phyloP scores from a whole-genome alignment of 495 filamentous ascomycete species.

The Copromyces sp. region DNA sequence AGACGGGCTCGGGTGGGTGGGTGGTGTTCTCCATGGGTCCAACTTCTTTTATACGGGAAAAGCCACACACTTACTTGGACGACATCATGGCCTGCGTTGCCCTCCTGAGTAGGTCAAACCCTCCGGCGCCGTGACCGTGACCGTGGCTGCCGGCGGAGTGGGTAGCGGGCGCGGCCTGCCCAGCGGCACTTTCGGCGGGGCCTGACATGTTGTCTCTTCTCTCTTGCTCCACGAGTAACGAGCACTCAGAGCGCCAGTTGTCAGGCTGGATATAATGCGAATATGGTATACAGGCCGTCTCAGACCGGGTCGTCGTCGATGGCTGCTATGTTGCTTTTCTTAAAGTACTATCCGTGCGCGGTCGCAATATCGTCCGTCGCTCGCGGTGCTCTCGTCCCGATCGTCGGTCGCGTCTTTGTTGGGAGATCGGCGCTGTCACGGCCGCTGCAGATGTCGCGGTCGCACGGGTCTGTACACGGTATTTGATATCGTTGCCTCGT shows the following conservation, averaged over 20 bases:
- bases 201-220: slow-evolving; percentile 23
- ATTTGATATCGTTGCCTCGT: neutral
- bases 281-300: slow-evolving; percentile 6
- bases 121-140: slow-evolving; percentile 19
- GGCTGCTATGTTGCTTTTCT: neutral
- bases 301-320: slow-evolving; percentile 6
- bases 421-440: neutral
- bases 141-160: slow-evolving; percentile 10
- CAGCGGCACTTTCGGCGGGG: slow-evolving; percentile 8
- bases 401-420: neutral
- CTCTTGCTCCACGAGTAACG: slow-evolving; percentile 7
- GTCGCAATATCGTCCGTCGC: neutral
- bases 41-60: slow-evolving; percentile 5
- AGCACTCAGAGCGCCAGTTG: slow-evolving; percentile 7
- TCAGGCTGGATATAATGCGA: slow-evolving; percentile 6
- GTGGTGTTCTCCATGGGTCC: neutral
- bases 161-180: slow-evolving; percentile 1
- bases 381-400: neutral
- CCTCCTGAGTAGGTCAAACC: slow-evolving; percentile 41
- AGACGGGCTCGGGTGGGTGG: neutral
- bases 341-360: neutral
- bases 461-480: neutral
- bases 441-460: neutral
- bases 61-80: slow-evolving; percentile 38
- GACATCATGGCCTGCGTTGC: slow-evolving; percentile 49